Evolutionary conservation across 2,329 filamentous ascomycete genomes (phyloP).

Genomic region (Cercospora brassicicola): DNA sequence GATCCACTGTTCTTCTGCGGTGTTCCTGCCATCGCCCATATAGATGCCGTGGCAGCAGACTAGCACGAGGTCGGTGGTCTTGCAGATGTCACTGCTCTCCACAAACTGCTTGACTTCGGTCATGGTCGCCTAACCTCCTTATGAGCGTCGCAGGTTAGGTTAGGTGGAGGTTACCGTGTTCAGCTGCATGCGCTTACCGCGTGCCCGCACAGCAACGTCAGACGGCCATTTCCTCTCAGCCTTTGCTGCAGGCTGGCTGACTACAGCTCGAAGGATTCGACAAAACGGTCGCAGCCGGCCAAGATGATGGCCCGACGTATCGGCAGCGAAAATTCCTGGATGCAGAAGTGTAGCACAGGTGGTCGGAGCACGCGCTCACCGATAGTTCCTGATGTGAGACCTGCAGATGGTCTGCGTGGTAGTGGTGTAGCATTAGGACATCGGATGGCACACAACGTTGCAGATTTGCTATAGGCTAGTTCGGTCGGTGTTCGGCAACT

Average conservation of each 20-base stretch:
- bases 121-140: conserved; percentile 22
- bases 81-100: conserved; percentile 24
- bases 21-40: conserved; percentile 47
- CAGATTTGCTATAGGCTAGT: background rate
- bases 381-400: conserved; percentile 1
- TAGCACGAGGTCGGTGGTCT: conserved; percentile 61
- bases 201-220: background rate
- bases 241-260: background rate
- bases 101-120: conserved; percentile 24
- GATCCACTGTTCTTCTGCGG: conserved; percentile 54
- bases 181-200: background rate
- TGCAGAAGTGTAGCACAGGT: background rate
- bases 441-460: background rate
- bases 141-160: background rate
- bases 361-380: background rate
- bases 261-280: background rate
- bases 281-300: background rate
- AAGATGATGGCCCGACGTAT: background rate
- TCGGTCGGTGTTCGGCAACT: background rate
- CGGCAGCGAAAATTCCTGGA: background rate
- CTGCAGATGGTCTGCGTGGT: background rate
- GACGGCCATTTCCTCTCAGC: conserved; percentile 4
- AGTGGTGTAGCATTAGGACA: background rate
- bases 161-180: background rate
- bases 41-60: conserved; percentile 86